Base-by-base conservation (phyloP, 2,329 filamentous ascomycete genomes). In the Sclerotinia glacialis region DNA sequence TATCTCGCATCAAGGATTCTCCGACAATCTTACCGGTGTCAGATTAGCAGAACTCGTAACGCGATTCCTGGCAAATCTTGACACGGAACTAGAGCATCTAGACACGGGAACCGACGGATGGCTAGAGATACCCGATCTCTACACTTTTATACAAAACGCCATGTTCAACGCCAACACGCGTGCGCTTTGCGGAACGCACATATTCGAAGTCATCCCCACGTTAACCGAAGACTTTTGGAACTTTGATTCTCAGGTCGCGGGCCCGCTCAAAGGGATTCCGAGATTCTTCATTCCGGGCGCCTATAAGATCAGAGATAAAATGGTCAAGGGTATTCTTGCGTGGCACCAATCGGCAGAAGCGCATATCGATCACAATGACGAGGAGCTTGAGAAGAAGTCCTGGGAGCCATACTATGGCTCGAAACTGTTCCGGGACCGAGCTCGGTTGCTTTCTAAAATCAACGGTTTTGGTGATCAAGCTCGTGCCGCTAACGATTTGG, bases 331-430 rank as follows among this genome's bases (percentile, higher is more conserved):
- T 16, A 60, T 77, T 18, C 69, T 68, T 55, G 69, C 67, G 40
- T 77, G 76, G 76, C 74, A 73, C 26, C 18, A 12, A n/a, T 68
- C 72, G 52, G 73, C 74, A 0, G 31, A 59, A 40, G 67, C 68
- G 23, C 37, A 62, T 16, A 21, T 66, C 18, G 67, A 73, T 67
- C 56, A 54, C n/a, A 18, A 66, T 18, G 70, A 71, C 40, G 65
- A 68, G 8, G 47, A 46, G 28, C 64, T 72, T 1, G 61, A 67
- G 11, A 62, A 44, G 14, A 46, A 62, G n/a, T 70, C 72, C 16
- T 76, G 73, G 71, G 75, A 77, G 16, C 70, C 72, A n/a, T 64
- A 69, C 47, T 76, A 71, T 66, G 75, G 75, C 2, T 46, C 71
- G n/a, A 76, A 67, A 16, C 44, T 77, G 4, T 73, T 78, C 70